phyloP scores from a whole-genome alignment of 2,329 filamentous ascomycete species.

The Blumeriella jaapii region DNA sequence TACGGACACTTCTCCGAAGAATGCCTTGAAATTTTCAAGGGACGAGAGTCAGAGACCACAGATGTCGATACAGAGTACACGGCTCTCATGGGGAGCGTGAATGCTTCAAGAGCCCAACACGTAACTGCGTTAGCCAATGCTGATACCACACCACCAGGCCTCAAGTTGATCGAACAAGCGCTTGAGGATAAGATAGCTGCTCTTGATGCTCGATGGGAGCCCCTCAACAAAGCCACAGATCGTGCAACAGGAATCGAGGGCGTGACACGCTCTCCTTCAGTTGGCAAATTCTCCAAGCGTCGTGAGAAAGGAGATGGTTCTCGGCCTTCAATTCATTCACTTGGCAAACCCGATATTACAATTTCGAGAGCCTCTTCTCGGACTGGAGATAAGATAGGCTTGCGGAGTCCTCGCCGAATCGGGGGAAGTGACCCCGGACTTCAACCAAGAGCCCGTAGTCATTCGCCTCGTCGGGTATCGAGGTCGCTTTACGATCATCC shows the following conservation, averaged over 20 bases:
- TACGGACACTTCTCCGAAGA: no score
- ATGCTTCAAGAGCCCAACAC: no score
- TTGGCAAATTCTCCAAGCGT: not conserved
- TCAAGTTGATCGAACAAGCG: not conserved
- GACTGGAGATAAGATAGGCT: not conserved
- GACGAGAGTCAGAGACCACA: not conserved
- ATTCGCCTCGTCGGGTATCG: constrained; percentile 7
- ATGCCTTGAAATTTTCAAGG: no score
- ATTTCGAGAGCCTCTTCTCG: constrained; percentile 5
- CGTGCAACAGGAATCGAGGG: not conserved
- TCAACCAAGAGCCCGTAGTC: not conserved
- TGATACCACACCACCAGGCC: not conserved
- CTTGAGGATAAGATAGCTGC: not conserved
- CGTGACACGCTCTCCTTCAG: not conserved
- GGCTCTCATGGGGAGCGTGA: not conserved
- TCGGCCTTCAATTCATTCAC: not conserved
- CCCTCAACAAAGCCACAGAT: not conserved
- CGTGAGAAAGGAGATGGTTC: not conserved
- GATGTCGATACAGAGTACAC: not conserved
- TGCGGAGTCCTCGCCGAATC: constrained; percentile 6
- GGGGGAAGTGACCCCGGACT: constrained; percentile 14
- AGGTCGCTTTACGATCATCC: constrained; percentile 13
- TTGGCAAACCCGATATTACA: constrained; percentile 5
- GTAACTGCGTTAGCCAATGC: not conserved
- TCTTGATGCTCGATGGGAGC: not conserved